These are phyloP conservation scores for Fusarium temperatum DNA, from an alignment of 2,329 filamentous ascomycete genomes.

Conservation along the genomic window DNA sequence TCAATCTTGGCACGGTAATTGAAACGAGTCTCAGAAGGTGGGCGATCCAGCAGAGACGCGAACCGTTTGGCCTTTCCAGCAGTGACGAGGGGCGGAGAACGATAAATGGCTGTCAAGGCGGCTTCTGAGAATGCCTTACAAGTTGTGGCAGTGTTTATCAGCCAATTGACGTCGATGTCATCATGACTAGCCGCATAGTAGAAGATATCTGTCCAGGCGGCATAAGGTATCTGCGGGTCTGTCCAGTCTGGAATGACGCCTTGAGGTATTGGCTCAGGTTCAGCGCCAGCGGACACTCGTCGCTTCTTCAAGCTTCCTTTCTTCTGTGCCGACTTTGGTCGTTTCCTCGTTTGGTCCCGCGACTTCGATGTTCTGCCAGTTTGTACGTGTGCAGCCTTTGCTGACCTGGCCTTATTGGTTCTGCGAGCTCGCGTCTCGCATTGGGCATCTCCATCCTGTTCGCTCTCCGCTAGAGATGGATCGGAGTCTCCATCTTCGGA, in stretches of 20 bases:
- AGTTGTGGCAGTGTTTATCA: constrained; percentile 68
- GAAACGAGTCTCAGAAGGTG: constrained; percentile 58
- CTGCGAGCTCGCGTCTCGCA: constrained; percentile 9
- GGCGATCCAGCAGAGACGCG: constrained; percentile 62
- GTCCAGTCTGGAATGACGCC: constrained; percentile 63
- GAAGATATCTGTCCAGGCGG: constrained; percentile 76
- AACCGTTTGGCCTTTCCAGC: constrained; percentile 56
- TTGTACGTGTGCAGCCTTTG: background rate
- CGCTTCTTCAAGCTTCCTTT: constrained; percentile 33
- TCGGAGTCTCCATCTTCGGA: constrained; percentile 19
- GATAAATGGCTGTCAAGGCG: constrained; percentile 77
- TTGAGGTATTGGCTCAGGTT: constrained; percentile 7
- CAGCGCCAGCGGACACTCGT: constrained; percentile 12
- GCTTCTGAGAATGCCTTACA: constrained; percentile 76
- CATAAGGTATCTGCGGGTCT: constrained; percentile 67
- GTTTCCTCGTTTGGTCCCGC: constrained; percentile 21
- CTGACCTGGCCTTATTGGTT: background rate
- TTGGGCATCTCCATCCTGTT: constrained; percentile 6
- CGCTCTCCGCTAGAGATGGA: constrained; percentile 24
- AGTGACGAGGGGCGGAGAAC: constrained; percentile 69
- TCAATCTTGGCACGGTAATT: constrained; percentile 79
- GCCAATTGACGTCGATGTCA: constrained; percentile 66
- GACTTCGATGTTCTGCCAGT: constrained; percentile 15
- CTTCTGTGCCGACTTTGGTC: constrained; percentile 14
- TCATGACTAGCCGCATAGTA: constrained; percentile 66